Evolutionary conservation across 345 rosid species (phyloP), one percentile per base, ranked within the genome.

Genomic region (Cochlearia excelsa): DNA sequence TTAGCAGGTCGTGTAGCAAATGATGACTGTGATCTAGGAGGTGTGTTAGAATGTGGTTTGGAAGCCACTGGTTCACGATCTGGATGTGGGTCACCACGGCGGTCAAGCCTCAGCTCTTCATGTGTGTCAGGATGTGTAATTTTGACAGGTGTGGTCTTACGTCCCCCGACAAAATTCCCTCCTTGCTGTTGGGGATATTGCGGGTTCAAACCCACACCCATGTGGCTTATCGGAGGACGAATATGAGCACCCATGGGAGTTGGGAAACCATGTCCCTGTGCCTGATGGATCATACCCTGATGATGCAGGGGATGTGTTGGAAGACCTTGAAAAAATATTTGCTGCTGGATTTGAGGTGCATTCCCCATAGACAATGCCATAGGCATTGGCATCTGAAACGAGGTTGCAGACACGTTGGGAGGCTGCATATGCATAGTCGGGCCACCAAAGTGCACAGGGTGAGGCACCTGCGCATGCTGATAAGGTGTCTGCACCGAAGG

Each of bases 41-140:
- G 84, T 42, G 77, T 63, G 46, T 71, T 81, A 49, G 82, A 68
- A 74, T 82, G 91, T 28, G 82, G 69, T 70, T 92, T 85, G 30
- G 80, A 59, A 54, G 76, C 79, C 5, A 82, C 70, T 54, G 80
- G 59, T 33, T 80, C 82, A 54, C 77, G 78, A 68, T 84, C 97
- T 26, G 78, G 61, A 81, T 64, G 71, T 3, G 72, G 31, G 69
- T 87, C 94, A 34, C 85, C 69, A 30, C 84, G 81, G 60, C 83
- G 80, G 71, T 81, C 90, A 61, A 90, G 95, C 80, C 88, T 84
- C 74, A 87, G 79, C 83, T 93, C 97, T 72, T 85, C 95, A 70
- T 80, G 96, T 6, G 99, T 93, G 33, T 81, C 89, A 2, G 99
- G 97, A 75, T 93, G 90, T 67, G 96, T 90, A 50, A 93, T 90